A percentile compares a stretch with the other conserved stretches of the same genome.
Conservation (phyloP, 805 yeast species). For the Metschnikowia vanudenii region DNA sequence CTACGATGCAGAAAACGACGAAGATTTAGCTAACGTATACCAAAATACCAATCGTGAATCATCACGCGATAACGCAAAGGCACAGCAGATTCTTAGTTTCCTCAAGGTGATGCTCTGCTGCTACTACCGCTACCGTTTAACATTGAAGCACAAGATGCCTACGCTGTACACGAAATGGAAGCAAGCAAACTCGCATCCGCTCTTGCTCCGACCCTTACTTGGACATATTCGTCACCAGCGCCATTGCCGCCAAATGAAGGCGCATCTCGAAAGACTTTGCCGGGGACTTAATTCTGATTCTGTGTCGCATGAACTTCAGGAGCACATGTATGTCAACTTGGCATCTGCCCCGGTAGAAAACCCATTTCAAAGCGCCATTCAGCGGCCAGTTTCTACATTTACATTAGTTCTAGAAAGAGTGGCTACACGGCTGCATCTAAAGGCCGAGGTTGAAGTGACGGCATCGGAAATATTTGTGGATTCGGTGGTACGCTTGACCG, state of each 20-base stretch:
- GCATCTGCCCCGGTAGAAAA: constrained; percentile 19
- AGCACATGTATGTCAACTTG: constrained; percentile 29
- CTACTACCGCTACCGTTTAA: constrained; percentile 49
- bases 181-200: constrained; percentile 42
- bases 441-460: constrained; percentile 31
- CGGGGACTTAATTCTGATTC: constrained; percentile 9
- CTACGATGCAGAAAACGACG: constrained; percentile 40
- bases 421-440: constrained; percentile 21
- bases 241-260: constrained; percentile 29
- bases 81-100: constrained; percentile 52
- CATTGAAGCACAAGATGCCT: constrained; percentile 45
- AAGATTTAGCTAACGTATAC: constrained; percentile 30
- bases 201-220: constrained; percentile 54
- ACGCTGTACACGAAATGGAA: constrained; percentile 46
- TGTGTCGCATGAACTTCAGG: constrained; percentile 7
- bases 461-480: constrained; percentile 43
- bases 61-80: constrained; percentile 38
- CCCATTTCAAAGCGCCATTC: constrained; percentile 41
- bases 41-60: constrained; percentile 32
- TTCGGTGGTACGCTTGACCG: constrained; percentile 33
- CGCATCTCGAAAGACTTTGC: constrained; percentile 28
- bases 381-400: constrained; percentile 36
- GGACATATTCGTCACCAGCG: constrained; percentile 58
- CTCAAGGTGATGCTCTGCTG: constrained; percentile 62
- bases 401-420: constrained; percentile 24